Percentiles rank a stretch among this genome's conserved stretches.
Conservation (phyloP, 805 yeast species). For the Wickerhamomyces bisporus region DNA sequence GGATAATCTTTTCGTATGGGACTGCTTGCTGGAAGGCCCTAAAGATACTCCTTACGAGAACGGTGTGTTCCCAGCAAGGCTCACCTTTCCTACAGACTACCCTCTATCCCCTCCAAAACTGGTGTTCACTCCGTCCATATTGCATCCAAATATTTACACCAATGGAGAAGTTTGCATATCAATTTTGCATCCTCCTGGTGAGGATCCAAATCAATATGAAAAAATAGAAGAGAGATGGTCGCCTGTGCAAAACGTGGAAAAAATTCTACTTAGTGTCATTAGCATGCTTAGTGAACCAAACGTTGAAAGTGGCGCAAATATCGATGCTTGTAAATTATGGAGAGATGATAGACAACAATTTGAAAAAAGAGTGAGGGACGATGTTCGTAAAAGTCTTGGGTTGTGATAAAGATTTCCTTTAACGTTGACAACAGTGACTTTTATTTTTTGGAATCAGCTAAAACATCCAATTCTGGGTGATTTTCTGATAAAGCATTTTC, state of each 20-base stretch:
- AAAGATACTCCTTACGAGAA: conserved; percentile 80
- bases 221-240: conserved; percentile 97
- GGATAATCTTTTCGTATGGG: conserved; percentile 74
- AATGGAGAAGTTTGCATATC: conserved; percentile 97
- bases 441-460: no score
- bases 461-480: no score
- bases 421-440: no score
- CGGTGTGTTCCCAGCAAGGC: conserved; percentile 76
- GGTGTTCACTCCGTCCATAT: conserved; percentile 70
- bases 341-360: conserved; percentile 74
- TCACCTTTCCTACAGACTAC: conserved; percentile 72
- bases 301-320: conserved; percentile 91
- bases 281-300: conserved; percentile 98
- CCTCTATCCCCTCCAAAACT: conserved; percentile 80
- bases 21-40: conserved; percentile 80
- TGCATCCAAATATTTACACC: conserved; percentile 91
- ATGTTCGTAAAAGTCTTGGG: conserved; percentile 70
- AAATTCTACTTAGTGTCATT: conserved; percentile 85
- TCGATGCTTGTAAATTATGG: conserved; percentile 79
- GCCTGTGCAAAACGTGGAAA: conserved; percentile 97
- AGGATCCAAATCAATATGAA: conserved; percentile 94
- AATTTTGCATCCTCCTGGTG: conserved; percentile 93
- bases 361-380: conserved; percentile 55
- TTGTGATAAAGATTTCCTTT: no score
- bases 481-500: no score